These are phyloP conservation scores for Dryas integrifolia DNA, from an alignment of 331 rosid species.

Conservation along the genomic window DNA sequence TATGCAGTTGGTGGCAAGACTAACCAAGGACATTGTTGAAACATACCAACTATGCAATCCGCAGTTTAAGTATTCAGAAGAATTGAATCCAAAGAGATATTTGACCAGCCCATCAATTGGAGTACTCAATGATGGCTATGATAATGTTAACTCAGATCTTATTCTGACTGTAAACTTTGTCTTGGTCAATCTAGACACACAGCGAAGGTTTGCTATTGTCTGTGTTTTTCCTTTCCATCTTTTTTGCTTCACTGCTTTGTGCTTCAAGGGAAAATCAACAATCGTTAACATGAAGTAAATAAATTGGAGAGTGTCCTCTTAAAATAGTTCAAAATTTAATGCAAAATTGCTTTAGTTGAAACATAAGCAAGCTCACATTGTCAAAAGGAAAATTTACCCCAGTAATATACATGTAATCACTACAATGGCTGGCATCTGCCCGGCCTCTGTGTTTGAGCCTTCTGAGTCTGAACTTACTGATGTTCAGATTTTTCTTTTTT, in stretches of 20 bases:
- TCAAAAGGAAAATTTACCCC: not conserved
- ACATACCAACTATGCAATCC: constrained; percentile 91
- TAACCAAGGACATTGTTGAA: constrained; percentile 90
- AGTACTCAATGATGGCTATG: constrained; percentile 92
- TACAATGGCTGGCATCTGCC: not conserved
- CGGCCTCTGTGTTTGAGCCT: not conserved
- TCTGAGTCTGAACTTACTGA: not conserved
- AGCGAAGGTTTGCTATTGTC: constrained; percentile 61
- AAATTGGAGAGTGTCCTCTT: not conserved
- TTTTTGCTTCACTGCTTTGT: not conserved
- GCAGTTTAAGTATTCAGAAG: constrained; percentile 87
- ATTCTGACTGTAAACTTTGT: constrained; percentile 81
- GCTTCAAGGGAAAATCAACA: not conserved
- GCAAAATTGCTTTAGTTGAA: not conserved
- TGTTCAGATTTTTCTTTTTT: not conserved
- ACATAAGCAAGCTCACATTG: not conserved
- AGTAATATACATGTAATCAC: not conserved
- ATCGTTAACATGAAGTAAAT: constrained; percentile 1
- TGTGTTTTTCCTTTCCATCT: not conserved
- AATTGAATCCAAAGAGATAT: constrained; percentile 89
- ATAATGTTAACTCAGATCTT: constrained; percentile 93
- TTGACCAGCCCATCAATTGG: constrained; percentile 92
- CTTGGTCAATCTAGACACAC: constrained; percentile 64
- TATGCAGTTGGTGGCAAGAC: constrained; percentile 82
- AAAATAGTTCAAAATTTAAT: too few species aligned